These are phyloP conservation scores for Aspergillus cejpii DNA, from an alignment of 2,329 filamentous ascomycete species.

Conservation along the genomic window DNA sequence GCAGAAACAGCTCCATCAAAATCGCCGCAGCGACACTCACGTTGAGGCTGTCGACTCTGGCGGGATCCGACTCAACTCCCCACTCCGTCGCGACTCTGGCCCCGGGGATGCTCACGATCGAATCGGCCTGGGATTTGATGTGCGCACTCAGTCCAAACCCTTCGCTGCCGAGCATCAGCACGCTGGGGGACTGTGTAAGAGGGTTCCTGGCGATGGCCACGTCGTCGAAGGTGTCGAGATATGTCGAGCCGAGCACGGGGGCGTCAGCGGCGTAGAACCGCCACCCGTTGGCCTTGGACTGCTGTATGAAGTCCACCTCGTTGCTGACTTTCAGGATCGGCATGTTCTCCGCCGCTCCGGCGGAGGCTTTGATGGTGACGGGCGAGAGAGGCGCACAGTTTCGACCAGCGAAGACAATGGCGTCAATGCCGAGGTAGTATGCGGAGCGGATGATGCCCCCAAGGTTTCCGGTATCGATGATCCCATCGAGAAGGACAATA, in stretches of 20 bases:
- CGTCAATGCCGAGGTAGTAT: slow-evolving; percentile 83
- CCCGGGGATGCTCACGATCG: slow-evolving; percentile 56
- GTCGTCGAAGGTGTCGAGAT: slow-evolving; percentile 28
- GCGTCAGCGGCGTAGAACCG: slow-evolving; percentile 68
- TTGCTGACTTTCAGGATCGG: slow-evolving; percentile 64
- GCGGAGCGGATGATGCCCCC: slow-evolving; percentile 84
- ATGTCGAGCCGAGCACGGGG: slow-evolving; percentile 27
- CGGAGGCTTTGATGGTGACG: slow-evolving; percentile 76
- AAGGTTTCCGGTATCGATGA: slow-evolving; percentile 78
- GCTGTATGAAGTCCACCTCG: slow-evolving; percentile 61
- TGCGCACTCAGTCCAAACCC: slow-evolving; percentile 63
- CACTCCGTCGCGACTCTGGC: slow-evolving; percentile 40
- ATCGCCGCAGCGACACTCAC: slow-evolving; percentile 82
- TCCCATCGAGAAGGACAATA: slow-evolving; percentile 40
- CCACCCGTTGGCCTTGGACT: slow-evolving; percentile 69
- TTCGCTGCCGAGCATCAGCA: slow-evolving; percentile 79
- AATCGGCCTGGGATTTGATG: slow-evolving; percentile 60
- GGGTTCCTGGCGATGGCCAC: slow-evolving; percentile 17
- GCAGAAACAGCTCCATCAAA: slow-evolving; percentile 46
- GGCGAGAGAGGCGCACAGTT: slow-evolving; percentile 69
- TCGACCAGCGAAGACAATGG: slow-evolving; percentile 67
- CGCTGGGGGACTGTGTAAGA: slow-evolving; percentile 56
- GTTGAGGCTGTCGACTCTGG: slow-evolving; percentile 80
- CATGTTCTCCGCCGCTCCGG: slow-evolving; percentile 77
- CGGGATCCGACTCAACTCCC: slow-evolving; percentile 30